Evolutionary conservation across 2,329 filamentous ascomycete species (phyloP), one percentile per base, ranked within the genome.

Genomic region (Diaporthe capsici): DNA sequence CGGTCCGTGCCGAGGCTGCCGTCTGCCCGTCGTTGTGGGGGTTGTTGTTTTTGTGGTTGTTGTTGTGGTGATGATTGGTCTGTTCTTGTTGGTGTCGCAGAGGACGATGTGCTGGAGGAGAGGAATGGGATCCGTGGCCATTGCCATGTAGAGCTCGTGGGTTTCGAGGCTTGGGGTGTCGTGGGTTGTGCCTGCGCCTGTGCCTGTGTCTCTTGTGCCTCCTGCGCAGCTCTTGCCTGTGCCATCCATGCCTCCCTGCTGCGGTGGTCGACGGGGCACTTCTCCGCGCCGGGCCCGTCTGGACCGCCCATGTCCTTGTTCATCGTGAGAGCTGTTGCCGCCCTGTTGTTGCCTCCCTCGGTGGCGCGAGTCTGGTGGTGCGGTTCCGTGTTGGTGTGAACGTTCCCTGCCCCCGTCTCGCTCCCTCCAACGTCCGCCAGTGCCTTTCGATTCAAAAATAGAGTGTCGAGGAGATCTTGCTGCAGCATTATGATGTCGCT

Each of bases 261-360:
- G 81, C 95, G 94, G 86, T 96, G 94, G 85, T 98, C 96, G 81
- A 98, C 95, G 7, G 97, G 97, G 81, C 97, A 98, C 75, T 88
- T 88, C 78, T 82, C 82, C 58, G 22, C 71, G 78, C 82, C 82
- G 63, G 82, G 82, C 25, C 77, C 79, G 37, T 71, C 63, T 47
- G 57, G 22, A 3, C 55, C 25, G 34, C 44, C 65, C 28, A 47
- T 39, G 20, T 65, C 61, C 17, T 63, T 67, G 53, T 63, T 71
- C 68, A 70, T 75, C 28, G 49, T 17, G 70, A 65, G n/a, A 34
- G 42, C 28, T 3, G 51, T 60, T 31, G 55, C 51, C 17, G 49
- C 34, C 22, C 34, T 65, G 20, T 31, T 55, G 22, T 31, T 55
- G 17, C 37, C 61, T 28, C 53, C 61, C 9, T 44, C 42, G 4